Base-by-base conservation (phyloP, 371 early-diverging fungal species). In the Mortierella sp. region DNA sequence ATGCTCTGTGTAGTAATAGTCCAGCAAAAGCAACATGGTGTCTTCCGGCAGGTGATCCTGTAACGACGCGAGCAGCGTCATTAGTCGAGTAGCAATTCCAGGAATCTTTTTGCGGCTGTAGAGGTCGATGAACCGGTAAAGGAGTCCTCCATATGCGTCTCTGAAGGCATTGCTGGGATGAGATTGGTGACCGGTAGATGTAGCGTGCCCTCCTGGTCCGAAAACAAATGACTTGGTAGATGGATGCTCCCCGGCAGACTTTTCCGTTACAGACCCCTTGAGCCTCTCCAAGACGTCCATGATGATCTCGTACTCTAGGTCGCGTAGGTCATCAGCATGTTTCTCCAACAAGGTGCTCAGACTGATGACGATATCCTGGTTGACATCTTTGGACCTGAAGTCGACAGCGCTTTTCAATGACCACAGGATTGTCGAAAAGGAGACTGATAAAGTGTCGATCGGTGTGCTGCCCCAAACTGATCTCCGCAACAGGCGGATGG, bases 1-100 rank as follows among this genome's bases (percentile, higher is more conserved):
- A 50, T 95, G 94, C 58, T 94, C 94, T 0, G 80, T 76, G 34
- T 93, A 91, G 73, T 94, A 92, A 58, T 94, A 93, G 21, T 89
- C 89, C 73, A 95, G 84, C 70, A 94, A 79, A 55, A 90, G 82
- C 34, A 89, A 71, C 6, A 94, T 91, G 26, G 92, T 90, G 7
- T 91, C 90, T 75, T 93, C 93, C 16, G 92, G 89, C 7, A 93
- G 88, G 75, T 91, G 90, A 52, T 82, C 88, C 48, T 93, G 92
- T 54, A 95, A 73, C 31, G 83, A 73, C 71, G 93, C 92, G 21
- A 95, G 86, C 3, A 95, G 90, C n/a, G 81, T 70, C 82, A 94
- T 92, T 14, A 92, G 90, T 4, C 93, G 91, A 44, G 78, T 72
- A 14, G 89, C 77, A 19, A 92, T 8, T 89, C 93, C 57, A 72